Base-by-base conservation (phyloP, 169 alveolate species). In the Blepharisma undulans region DNA sequence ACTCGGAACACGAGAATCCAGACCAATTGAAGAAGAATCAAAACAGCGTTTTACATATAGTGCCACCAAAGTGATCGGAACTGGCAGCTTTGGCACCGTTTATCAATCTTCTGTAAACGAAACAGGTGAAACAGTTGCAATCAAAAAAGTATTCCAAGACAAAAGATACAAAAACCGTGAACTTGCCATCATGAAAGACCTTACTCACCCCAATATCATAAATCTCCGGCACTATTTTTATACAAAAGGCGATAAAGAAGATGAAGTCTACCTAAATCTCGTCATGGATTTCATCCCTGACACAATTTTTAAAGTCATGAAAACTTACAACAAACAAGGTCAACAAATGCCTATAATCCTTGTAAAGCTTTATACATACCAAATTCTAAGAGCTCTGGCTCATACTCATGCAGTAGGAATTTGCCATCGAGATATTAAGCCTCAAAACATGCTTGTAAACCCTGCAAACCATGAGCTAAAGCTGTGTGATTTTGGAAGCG, bases 241-340 rank as follows among this genome's bases (percentile, higher is more conserved):
- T 92, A 96, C 98, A 29, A 94, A 95, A 71, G 98, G 98, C 29
- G 97, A 96, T 95, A 92, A 92, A 48, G 61, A n/a, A 8, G 89
- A 84, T 16, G 89, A 95, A 76, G 94, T 95, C 76, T 99, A 96
- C 92, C 92, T 99, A 48, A 98, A 99, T 95, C 98, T 99, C 14
- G 99, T 99, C 27, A 99, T 99, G 99, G 99, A 98, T 92, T 98
- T 96, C 94, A 96, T 99, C 36, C 99, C 99, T n/a, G 99, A 98
- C 74, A 99, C 99, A 18, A 97, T 98, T 10, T 98, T 98, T 92
- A 93, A 98, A 72, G 98, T 98, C 29, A 96, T 97, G 93, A 98
- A 97, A 92, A 94, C 97, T 34, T 99, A 97, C 96, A 94, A 95
- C 19, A 97, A 98, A 82, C 96, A 95, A 90, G 97, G 96, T 92